Base-by-base conservation (phyloP, 306 rosid genomes). In the Comarum palustre region DNA sequence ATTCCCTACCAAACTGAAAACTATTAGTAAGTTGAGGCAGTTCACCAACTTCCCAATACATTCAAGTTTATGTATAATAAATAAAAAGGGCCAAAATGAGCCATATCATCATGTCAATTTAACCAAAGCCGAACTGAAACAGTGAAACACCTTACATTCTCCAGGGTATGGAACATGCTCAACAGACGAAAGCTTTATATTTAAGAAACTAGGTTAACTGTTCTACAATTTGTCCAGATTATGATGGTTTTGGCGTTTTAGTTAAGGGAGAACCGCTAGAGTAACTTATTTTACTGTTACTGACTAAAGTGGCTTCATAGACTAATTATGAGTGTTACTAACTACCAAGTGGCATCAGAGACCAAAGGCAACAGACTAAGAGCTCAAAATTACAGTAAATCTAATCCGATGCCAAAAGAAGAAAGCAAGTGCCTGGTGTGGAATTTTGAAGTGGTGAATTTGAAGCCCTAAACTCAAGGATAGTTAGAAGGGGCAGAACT, bases 81-180 rank as follows among this genome's bases (percentile, higher is more conserved):
- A 25, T 14, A 46, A 31, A 32, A 34, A 46, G 8, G 24, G 5
- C 12, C 24, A 69, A 48, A 31, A 63, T 3, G 43, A 34, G 59
- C 13, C 41, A 3, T 63, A 34, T 19, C 42, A 32, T 32, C 46
- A 13, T 10, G 20, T 3, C 47, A 48, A 10, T 36, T 47, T 14
- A 69, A 69, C 43, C 55, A 20, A 34, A 43, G 31, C 41, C 42
- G n/a, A 5, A 31, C 19, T 15, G n/a, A n/a, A n/a, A n/a, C n/a
- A 29, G 31, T 29, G 66, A 13, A 61, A 61, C 66, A 61, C 63
- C 71, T 63, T 36, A 66, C 46, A 61, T 31, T 52, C 59, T 58
- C 16, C 41, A 25, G 41, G 19, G 1, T 6, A 67, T 11, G 74
- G 68, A 67, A 55, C 59, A 54, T 31, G 60, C 43, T 47, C 11